A percentile compares a stretch with the other conserved stretches of the same genome.
phyloP scores from a whole-genome alignment of 2,329 filamentous ascomycete species.

The Colletotrichum sp. region DNA sequence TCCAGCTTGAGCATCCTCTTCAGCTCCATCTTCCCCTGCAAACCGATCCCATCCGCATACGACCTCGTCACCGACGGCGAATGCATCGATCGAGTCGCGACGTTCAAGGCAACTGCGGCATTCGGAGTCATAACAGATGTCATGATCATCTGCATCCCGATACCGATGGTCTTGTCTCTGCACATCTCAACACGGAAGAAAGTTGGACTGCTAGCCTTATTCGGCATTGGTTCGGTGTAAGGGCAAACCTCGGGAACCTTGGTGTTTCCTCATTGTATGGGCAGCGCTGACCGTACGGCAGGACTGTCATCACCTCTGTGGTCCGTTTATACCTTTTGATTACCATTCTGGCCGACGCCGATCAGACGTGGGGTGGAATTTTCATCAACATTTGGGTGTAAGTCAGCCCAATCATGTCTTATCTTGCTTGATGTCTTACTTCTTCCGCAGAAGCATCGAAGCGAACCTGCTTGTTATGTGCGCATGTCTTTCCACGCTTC shows the following conservation, averaged over 20 bases:
- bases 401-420: neutral
- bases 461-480: conserved; percentile 44
- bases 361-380: conserved; percentile 31
- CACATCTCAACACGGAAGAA: conserved; percentile 50
- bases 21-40: conserved; percentile 35
- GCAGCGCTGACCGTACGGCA: neutral
- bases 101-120: conserved; percentile 52
- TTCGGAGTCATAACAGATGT: conserved; percentile 52
- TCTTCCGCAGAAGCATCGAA: conserved; percentile 34
- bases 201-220: conserved; percentile 43
- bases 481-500: conserved; percentile 36
- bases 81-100: conserved; percentile 47
- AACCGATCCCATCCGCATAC: conserved; percentile 30
- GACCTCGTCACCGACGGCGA: conserved; percentile 28
- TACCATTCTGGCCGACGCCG: conserved; percentile 26
- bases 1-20: conserved; percentile 30
- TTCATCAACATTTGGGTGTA: conserved; percentile 31
- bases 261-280: neutral
- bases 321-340: conserved; percentile 31
- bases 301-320: conserved; percentile 35
- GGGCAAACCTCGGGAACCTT: neutral
- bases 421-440: neutral
- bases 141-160: conserved; percentile 47
- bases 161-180: conserved; percentile 46
- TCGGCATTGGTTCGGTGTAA: conserved; percentile 43